Conservation (phyloP, 2,329 filamentous ascomycete genomes). For the Mycosphaerelloides madeirae region DNA sequence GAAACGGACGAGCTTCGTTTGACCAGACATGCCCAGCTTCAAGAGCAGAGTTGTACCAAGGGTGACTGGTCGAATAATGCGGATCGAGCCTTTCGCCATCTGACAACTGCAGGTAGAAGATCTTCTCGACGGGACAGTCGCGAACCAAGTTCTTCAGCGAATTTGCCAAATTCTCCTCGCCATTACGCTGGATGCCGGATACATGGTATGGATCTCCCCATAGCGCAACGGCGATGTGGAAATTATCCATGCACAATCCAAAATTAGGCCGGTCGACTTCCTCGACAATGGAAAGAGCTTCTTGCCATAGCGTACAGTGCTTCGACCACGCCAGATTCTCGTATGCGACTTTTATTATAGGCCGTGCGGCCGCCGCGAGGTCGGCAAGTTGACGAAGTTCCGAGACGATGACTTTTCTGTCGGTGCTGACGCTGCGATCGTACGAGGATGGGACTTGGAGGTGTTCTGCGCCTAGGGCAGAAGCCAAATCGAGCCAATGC, state of each 20-base stretch:
- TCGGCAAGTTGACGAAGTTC: slow-evolving; percentile 14
- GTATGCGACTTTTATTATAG: slow-evolving; percentile 29
- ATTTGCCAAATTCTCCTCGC: background rate
- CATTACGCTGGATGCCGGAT: slow-evolving; percentile 19
- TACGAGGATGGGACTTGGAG: slow-evolving; percentile 34
- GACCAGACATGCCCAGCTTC: slow-evolving; percentile 9
- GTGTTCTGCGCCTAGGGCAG: slow-evolving; percentile 24
- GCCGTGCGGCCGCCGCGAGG: slow-evolving; percentile 16
- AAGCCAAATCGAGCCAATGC: slow-evolving; percentile 32
- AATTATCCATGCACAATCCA: slow-evolving; percentile 36
- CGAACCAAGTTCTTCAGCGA: slow-evolving; percentile 24
- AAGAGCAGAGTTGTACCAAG: slow-evolving; percentile 3
- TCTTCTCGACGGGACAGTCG: slow-evolving; percentile 27
- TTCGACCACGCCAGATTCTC: slow-evolving; percentile 34
- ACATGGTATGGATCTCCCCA: slow-evolving; percentile 30
- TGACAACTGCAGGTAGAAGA: slow-evolving; percentile 36
- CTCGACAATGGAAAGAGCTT: slow-evolving; percentile 25
- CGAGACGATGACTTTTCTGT: background rate
- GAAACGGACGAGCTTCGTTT: slow-evolving; percentile 5
- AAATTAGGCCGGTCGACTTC: slow-evolving; percentile 34
- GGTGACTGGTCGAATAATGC: slow-evolving; percentile 12
- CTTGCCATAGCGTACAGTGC: slow-evolving; percentile 33
- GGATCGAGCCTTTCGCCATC: slow-evolving; percentile 34
- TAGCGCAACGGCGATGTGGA: slow-evolving; percentile 32
- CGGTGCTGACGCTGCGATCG: slow-evolving; percentile 14